Base-by-base conservation (phyloP, 2,329 filamentous ascomycete species). In the Cordyceps pruinosa region DNA sequence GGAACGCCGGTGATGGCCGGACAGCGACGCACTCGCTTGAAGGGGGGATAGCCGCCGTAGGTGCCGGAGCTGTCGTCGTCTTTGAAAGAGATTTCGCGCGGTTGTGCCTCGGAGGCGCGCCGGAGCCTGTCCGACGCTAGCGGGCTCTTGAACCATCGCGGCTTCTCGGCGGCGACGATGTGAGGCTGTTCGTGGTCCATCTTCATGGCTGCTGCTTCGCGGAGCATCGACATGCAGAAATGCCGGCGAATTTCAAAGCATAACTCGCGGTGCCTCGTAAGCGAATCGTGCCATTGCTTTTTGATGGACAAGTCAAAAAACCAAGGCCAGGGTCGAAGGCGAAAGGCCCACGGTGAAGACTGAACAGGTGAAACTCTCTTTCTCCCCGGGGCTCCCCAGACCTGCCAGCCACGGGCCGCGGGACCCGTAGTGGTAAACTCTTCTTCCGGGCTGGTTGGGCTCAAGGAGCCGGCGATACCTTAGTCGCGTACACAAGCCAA, bases 131-230 rank as follows among this genome's bases (percentile, higher is more conserved):
- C 54, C 25, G 46, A 42, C 26, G 34, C 47, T 23, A 57, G 47
- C 13, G 55, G 55, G 39, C 55, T 50, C 37, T 50, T 57, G 30
- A 57, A 57, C 55, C 55, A 57, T 0, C 39, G 19, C 39, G 47
- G 37, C n/a, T 57, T 57, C n/a, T 51, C 47, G 8, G 37, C 30
- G 47, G 39, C n/a, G 47, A 57, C 47, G 15, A 50, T 42, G 41
- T 23, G 39, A 39, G 55, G 47, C 15, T 57, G 26, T 13, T 57
- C 55, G 32, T 57, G 55, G 25, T 57, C 55, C 44, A 56, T 25
- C n/a, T 47, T 32, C 3, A 44, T 19, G 25, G 49, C 23, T 28
- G 7, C 32, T 10, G 34, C 26, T 13, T n/a, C n/a, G n/a, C n/a
- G n/a, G n/a, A n/a, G n/a, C n/a, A 8, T 41, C 7, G 45, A 4